A percentile compares a stretch with the other conserved stretches of the same genome.
Evolutionary conservation across 2,329 filamentous ascomycete genomes (phyloP).

Genomic region (Cordyceps tenuipes): DNA sequence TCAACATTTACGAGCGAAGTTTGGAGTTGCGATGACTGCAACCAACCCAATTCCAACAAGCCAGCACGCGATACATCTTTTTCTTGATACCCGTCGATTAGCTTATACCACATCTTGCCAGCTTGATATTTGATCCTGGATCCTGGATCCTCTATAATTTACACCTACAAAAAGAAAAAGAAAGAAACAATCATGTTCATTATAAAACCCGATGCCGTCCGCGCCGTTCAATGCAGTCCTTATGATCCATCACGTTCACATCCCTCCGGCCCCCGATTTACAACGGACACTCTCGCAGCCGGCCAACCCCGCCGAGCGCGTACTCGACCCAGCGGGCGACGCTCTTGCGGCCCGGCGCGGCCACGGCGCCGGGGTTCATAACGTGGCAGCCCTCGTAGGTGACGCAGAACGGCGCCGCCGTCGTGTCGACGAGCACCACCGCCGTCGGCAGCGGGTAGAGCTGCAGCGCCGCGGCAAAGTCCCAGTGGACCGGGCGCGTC

Average conservation of each 20-base stretch:
- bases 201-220: neutral
- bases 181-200: neutral
- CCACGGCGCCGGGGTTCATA: slow-evolving; percentile 78
- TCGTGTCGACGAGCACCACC: slow-evolving; percentile 73
- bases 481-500: slow-evolving; percentile 80
- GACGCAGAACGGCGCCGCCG: slow-evolving; percentile 72
- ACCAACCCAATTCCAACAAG: no score
- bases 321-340: slow-evolving; percentile 84
- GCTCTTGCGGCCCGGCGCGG: slow-evolving; percentile 59
- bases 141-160: neutral
- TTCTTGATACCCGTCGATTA: neutral
- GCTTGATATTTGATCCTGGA: neutral
- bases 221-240: neutral
- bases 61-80: no score
- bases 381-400: slow-evolving; percentile 95
- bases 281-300: slow-evolving; percentile 54
- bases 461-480: slow-evolving; percentile 66
- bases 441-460: slow-evolving; percentile 85
- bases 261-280: slow-evolving; percentile 20
- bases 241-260: no score
- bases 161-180: neutral
- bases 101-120: neutral
- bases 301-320: slow-evolving; percentile 57
- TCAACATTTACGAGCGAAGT: no score
- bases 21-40: no score